Base-by-base conservation (phyloP, 768 basidiomycete genomes). In the Holtermanniella nyarrowii region DNA sequence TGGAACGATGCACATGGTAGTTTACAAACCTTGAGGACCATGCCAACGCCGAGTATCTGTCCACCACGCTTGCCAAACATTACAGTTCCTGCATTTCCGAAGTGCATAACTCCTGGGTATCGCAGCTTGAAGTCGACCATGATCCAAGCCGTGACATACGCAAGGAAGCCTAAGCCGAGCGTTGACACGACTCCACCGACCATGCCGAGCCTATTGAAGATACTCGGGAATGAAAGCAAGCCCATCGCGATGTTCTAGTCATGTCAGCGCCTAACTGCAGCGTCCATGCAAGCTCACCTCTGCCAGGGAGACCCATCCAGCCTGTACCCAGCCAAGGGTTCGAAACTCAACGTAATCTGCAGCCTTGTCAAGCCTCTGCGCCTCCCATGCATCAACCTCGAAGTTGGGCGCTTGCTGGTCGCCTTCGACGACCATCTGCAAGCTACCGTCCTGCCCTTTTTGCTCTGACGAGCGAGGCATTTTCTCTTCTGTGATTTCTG, bases 91-190 rank as follows among this genome's bases (percentile, higher is more conserved):
- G 54, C 61, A 45, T 62, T 58, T n/a, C 48, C 54, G 31, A 45
- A 54, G 44, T 61, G 50, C 60, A 58, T 61, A 40, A 55, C 48
- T 49, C 61, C 61, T 52, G 53, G 52, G 46, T 60, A 54, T 23
- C 52, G 49, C 40, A 60, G 42, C 48, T 62, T 62, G 55, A 62
- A 62, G 46, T 62, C 61, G 18, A 62, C 56, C 53, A 59, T 59
- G 51, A 59, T 60, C 49, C 53, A 59, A 5, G 50, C 56, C 21
- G 61, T 57, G 31, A 62, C 48, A 39, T 57, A 62, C 18, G 61
- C 54, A n/a, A 62, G 49, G 25, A 46, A 40, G 25, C 52, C 61
- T 14, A 60, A 47, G 43, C 26, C 48, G 27, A 59, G 22, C 7
- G 56, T 62, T 11, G 56, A 55, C 41, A 62, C 55, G 12, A 60